Conservation (phyloP, 139 green algal genomes). For the Closterium sp. region DNA sequence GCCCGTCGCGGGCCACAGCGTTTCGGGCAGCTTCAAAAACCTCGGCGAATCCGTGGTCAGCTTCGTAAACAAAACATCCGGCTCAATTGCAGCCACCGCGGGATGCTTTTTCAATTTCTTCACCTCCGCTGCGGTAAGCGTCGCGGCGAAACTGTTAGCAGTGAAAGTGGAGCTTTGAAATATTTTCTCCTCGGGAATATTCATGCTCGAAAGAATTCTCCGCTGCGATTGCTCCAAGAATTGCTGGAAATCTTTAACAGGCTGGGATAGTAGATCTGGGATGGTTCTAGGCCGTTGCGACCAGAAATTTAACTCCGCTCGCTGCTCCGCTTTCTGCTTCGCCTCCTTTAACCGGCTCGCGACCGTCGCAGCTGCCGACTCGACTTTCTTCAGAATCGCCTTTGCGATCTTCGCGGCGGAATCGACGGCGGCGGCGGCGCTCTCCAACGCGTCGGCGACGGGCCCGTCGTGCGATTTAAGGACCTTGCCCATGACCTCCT, state of each 20-base stretch:
- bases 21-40: constrained; percentile 3
- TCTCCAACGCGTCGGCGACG: neutral
- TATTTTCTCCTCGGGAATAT: neutral
- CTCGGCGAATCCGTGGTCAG: neutral
- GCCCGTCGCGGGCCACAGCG: neutral
- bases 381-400: neutral
- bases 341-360: neutral
- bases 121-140: neutral
- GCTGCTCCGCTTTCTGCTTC: neutral
- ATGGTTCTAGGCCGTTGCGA: neutral
- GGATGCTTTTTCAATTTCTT: neutral
- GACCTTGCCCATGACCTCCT: neutral
- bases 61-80: neutral
- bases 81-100: neutral
- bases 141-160: neutral
- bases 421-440: neutral
- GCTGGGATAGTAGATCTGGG: neutral
- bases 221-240: neutral
- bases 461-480: neutral
- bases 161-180: neutral
- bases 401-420: neutral
- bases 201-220: neutral
- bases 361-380: neutral
- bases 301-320: neutral
- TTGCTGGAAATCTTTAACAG: neutral